Evolutionary conservation across 208 protist species (phyloP).

Genomic region (Wallacemonas rigidus): DNA sequence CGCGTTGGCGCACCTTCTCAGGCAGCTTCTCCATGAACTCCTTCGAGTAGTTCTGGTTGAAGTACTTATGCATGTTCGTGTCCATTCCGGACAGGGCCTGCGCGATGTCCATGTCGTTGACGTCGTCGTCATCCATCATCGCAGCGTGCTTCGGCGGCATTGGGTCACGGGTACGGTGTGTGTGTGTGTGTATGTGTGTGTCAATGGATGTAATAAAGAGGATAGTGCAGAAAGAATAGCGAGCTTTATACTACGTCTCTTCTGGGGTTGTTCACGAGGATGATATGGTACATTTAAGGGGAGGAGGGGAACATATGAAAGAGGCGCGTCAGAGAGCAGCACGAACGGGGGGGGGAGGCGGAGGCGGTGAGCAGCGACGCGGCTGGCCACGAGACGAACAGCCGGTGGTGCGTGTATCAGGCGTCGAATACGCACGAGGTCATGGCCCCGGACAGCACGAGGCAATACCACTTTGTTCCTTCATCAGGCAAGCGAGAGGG

Average conservation of each 20-base stretch:
- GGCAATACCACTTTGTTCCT: too few species aligned
- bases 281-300: background rate
- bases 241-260: background rate
- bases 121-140: conserved; percentile 42
- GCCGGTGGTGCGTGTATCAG: too few species aligned
- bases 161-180: background rate
- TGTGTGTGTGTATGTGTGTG: conserved; percentile 16
- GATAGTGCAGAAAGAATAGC: background rate
- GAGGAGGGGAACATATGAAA: background rate
- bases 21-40: conserved; percentile 85
- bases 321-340: too few species aligned
- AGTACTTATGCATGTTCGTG: conserved; percentile 55
- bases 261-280: too few species aligned
- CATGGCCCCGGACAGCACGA: too few species aligned
- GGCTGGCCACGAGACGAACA: too few species aligned
- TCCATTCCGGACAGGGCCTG: conserved; percentile 17
- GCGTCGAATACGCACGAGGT: too few species aligned
- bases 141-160: conserved; percentile 55
- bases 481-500: too few species aligned
- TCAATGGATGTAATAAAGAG: background rate
- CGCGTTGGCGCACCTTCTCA: conserved; percentile 78
- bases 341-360: too few species aligned
- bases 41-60: conserved; percentile 75
- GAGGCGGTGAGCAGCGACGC: too few species aligned
- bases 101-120: conserved; percentile 39